Conservation (phyloP, 768 basidiomycete genomes). For the Rhizopogon vulgaris region DNA sequence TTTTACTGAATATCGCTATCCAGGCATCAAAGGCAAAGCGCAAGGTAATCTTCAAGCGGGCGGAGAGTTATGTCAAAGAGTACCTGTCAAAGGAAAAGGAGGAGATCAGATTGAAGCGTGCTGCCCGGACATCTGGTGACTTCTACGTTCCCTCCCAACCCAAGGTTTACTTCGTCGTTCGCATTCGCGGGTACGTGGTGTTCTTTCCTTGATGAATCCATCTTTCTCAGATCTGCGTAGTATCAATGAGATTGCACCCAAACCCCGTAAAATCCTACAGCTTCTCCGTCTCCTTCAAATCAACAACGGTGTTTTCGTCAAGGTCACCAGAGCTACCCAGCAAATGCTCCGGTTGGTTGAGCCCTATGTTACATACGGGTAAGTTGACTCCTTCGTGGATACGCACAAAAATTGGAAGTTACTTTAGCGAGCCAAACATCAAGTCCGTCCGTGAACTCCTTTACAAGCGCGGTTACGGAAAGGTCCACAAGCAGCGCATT, state of each 20-base stretch:
- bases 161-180: constrained; percentile 96
- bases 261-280: constrained; percentile 98
- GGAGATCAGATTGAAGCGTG: constrained; percentile 92
- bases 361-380: constrained; percentile 98
- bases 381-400: constrained; percentile 18
- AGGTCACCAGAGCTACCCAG: constrained; percentile 91
- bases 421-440: constrained; percentile 82
- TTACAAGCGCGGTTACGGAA: constrained; percentile 99
- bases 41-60: constrained; percentile 98
- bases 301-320: constrained; percentile 99
- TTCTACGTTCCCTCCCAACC: constrained; percentile 97
- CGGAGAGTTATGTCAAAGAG: constrained; percentile 97
- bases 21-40: constrained; percentile 89
- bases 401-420: constrained; percentile 3
- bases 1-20: constrained; percentile 6
- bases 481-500: constrained; percentile 96
- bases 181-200: constrained; percentile 84
- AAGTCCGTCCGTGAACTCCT: constrained; percentile 95
- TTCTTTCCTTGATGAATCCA: constrained; percentile 5
- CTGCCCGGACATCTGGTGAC: constrained; percentile 86
- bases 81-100: constrained; percentile 90
- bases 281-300: constrained; percentile 98
- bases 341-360: constrained; percentile 98
- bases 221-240: constrained; percentile 32
- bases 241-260: constrained; percentile 99